These are phyloP conservation scores for Vitis hybrid DNA, from an alignment of 177 flowering plant genomes.

Conservation along the genomic window DNA sequence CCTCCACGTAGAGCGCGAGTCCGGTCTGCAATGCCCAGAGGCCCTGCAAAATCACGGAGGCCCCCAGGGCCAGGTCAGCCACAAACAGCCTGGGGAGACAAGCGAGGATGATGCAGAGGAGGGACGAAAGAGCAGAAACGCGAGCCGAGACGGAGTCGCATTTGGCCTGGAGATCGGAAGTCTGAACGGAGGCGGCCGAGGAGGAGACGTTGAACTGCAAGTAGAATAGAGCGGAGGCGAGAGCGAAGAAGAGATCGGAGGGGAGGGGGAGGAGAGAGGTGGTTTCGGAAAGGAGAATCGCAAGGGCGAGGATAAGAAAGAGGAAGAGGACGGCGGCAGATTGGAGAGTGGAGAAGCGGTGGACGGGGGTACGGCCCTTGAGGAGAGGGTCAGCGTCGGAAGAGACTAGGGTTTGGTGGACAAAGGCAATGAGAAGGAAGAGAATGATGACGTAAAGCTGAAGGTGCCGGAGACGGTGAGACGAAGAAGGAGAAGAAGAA, in stretches of 20 bases:
- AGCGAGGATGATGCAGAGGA: slow-evolving; percentile 58
- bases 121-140: slow-evolving; percentile 53
- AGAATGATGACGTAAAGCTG: slow-evolving; percentile 60
- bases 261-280: slow-evolving; percentile 69
- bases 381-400: slow-evolving; percentile 70
- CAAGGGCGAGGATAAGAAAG: slow-evolving; percentile 61
- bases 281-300: slow-evolving; percentile 66
- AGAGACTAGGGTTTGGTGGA: slow-evolving; percentile 57
- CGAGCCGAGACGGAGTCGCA: slow-evolving; percentile 55
- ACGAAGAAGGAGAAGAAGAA: slow-evolving; percentile 24
- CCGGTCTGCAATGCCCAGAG: slow-evolving; percentile 89
- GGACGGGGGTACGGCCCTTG: slow-evolving; percentile 77
- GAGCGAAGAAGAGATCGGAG: slow-evolving; percentile 59
- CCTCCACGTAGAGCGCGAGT: slow-evolving; percentile 76
- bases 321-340: slow-evolving; percentile 67
- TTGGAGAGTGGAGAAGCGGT: slow-evolving; percentile 76
- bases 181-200: slow-evolving; percentile 55
- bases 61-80: slow-evolving; percentile 64
- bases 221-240: slow-evolving; percentile 60
- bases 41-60: slow-evolving; percentile 68
- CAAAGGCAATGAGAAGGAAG: slow-evolving; percentile 51
- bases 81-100: slow-evolving; percentile 53
- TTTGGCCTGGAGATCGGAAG: slow-evolving; percentile 69
- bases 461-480: slow-evolving; percentile 38
- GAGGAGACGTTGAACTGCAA: slow-evolving; percentile 51